These are phyloP conservation scores for Rhizopus microsporus DNA, from an alignment of 371 early-diverging fungal genomes.

Conservation along the genomic window DNA sequence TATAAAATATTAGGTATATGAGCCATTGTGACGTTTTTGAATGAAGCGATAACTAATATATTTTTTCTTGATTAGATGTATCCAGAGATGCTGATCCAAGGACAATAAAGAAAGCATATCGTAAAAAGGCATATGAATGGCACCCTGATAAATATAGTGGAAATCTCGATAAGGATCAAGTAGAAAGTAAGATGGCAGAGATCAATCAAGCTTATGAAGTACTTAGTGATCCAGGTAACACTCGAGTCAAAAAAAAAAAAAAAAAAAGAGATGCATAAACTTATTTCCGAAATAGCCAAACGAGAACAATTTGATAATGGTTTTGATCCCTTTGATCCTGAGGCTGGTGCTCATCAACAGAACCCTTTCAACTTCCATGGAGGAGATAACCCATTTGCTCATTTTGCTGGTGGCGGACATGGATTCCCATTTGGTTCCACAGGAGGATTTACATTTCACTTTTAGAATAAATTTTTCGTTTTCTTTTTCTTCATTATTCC, in stretches of 20 bases:
- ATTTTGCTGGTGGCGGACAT: constrained; percentile 56
- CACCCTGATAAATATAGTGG: constrained; percentile 92
- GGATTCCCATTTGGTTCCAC: constrained; percentile 58
- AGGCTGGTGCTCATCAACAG: constrained; percentile 43
- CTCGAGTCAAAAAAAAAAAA: background rate
- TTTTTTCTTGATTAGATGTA: constrained; percentile 45
- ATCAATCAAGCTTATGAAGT: constrained; percentile 95
- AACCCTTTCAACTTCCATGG: constrained; percentile 31
- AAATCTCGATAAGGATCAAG: constrained; percentile 74
- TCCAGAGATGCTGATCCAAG: constrained; percentile 69
- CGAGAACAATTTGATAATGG: constrained; percentile 86
- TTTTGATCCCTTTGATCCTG: constrained; percentile 91
- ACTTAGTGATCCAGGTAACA: constrained; percentile 72
- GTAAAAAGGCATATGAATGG: constrained; percentile 84
- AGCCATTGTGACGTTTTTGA: background rate
- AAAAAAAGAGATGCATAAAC: background rate
- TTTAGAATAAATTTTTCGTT: constrained; percentile 13
- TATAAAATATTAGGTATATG: constrained; percentile 84
- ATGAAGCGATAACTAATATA: background rate
- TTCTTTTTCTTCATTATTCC: constrained; percentile 5
- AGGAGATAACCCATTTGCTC: constrained; percentile 57
- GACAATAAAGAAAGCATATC: constrained; percentile 92
- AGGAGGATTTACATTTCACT: constrained; percentile 38
- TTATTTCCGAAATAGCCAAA: constrained; percentile 34
- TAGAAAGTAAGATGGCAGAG: constrained; percentile 88